Base-by-base conservation (phyloP, 2,329 filamentous ascomycete genomes). In the Sclerotinia trifoliorum region DNA sequence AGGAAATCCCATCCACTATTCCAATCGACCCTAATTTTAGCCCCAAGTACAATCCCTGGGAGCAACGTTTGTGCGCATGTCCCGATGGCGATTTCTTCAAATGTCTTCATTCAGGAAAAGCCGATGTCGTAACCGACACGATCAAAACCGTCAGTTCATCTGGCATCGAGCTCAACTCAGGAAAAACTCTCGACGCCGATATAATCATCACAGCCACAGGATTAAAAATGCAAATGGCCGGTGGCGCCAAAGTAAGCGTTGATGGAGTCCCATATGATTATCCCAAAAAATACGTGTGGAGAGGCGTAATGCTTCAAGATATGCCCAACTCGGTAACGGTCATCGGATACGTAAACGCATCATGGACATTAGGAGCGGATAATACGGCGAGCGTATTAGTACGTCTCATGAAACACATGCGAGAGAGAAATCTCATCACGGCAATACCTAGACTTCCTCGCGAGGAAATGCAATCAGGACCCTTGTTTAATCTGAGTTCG, bases 61-160 rank as follows among this genome's bases (percentile, higher is more conserved):
- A 93, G 66, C 92, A 96, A 77, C 86, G 93, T 0, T 80, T 95
- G 10, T 95, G 92, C 74, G 80, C 92, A 69, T 88, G 79, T 24
- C 84, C 83, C 0, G 81, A 84, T 62, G 84, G 82, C 13, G 85
- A 88, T 73, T 88, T 88, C 73, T 87, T 83, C 78, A 76, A 81
- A 57, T 80, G 83, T 0, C 72, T 87, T 2, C 79, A 80, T 62
- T 76, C 75, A 1, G 78, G 79, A 1, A 84, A 84, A 67, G 78
- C 79, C 1, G 77, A 81, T 44, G 75, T 87, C 2, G 80, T 84
- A 1, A 87, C 85, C 0, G 85, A 83, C 66, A 79, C 76, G 0
- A 86, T 89, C 72, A 79, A 83, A 26, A 82, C 79, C 0, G 81
- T 87, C 3, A 85, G 82, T 0, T 73, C 79, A 2, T 83, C 80